Conservation (phyloP, 257 asterid genomes). For the Scutellaria baicalensis region DNA sequence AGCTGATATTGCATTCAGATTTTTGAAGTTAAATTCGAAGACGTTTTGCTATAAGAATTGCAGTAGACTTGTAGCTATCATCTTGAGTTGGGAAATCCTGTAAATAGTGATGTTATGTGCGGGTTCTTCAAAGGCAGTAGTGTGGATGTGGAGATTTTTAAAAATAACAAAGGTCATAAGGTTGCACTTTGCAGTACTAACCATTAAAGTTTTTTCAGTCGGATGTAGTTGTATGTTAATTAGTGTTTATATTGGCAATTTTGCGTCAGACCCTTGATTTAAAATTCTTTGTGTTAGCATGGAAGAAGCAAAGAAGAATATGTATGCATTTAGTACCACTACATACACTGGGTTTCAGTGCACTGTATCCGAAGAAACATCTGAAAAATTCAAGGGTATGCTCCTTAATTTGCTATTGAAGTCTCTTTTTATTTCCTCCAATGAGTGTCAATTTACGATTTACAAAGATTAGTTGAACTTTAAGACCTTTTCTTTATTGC, state of each 20-base stretch:
- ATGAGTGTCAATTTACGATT: background rate
- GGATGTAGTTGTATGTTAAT: background rate
- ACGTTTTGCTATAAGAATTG: background rate
- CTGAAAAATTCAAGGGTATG: constrained; percentile 93
- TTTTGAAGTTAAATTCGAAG: background rate
- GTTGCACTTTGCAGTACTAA: background rate
- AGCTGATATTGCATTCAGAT: background rate
- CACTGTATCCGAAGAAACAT: constrained; percentile 95
- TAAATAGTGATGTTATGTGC: background rate
- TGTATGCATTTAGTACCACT: constrained; percentile 98
- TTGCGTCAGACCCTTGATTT: constrained; percentile 5
- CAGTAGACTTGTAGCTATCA: background rate
- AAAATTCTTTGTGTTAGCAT: constrained; percentile 37
- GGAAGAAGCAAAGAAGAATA: constrained; percentile 98
- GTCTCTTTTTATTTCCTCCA: background rate
- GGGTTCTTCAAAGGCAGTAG: background rate
- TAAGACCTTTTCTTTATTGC: constrained; percentile 1
- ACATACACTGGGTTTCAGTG: constrained; percentile 98
- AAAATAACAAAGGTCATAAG: background rate
- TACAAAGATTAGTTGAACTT: background rate
- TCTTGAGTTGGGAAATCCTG: background rate
- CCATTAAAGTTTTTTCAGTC: background rate
- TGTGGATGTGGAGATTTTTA: background rate
- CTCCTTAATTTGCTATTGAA: background rate
- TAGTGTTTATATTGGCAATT: background rate